A percentile compares a stretch with the other conserved stretches of the same genome.
phyloP scores from a whole-genome alignment of 148 eudicot genomes.

The Talinum fruticosum region DNA sequence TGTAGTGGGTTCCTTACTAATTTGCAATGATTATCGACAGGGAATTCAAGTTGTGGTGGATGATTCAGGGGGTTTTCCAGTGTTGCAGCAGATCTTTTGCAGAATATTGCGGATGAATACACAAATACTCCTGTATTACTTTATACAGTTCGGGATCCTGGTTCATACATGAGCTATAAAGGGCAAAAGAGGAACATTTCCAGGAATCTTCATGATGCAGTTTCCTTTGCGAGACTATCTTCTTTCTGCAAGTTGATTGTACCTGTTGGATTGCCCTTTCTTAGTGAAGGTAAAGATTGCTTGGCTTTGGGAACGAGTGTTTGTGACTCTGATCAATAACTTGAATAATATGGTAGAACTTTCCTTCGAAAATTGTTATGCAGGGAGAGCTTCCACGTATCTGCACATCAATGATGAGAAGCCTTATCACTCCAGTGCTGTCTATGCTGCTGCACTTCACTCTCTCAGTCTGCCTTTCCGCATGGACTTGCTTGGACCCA shows the following conservation, averaged over 20 bases:
- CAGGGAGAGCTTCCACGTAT: constrained; percentile 53
- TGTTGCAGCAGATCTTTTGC: constrained; percentile 71
- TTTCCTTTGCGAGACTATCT: constrained; percentile 76
- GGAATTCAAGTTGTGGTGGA: constrained; percentile 88
- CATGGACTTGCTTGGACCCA: constrained; percentile 64
- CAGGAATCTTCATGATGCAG: constrained; percentile 72
- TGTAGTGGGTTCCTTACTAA: background rate
- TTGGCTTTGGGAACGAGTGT: constrained; percentile 1
- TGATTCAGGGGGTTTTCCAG: constrained; percentile 90
- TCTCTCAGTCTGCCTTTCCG: constrained; percentile 80
- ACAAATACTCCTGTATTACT: constrained; percentile 75
- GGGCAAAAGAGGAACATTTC: constrained; percentile 47
- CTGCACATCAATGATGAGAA: constrained; percentile 62
- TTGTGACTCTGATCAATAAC: background rate
- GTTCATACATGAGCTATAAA: constrained; percentile 30
- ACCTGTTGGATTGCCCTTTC: constrained; percentile 80
- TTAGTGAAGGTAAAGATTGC: constrained; percentile 49
- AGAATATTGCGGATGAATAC: constrained; percentile 81
- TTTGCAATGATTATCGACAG: constrained; percentile 34
- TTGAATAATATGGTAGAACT: background rate
- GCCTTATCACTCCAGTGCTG: constrained; percentile 76
- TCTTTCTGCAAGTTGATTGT: constrained; percentile 68
- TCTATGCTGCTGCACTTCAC: constrained; percentile 90
- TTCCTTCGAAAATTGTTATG: constrained; percentile 16
- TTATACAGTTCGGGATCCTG: constrained; percentile 61